Base-by-base conservation (phyloP, 208 protist genomes). In the Acanthamoeba castellanii region DNA sequence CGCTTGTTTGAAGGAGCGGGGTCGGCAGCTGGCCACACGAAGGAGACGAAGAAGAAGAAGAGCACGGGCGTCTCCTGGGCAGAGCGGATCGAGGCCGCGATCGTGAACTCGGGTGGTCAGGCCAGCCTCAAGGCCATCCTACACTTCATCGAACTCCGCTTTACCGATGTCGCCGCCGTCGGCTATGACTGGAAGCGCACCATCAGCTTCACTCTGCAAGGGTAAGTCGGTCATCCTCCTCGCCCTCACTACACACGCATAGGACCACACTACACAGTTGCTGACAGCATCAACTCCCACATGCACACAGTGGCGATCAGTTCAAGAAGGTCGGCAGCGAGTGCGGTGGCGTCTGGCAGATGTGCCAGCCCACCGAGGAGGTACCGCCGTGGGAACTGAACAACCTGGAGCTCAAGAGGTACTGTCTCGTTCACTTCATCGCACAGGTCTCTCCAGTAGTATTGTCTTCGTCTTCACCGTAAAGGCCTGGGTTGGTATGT, bases 271-370 rank as follows among this genome's bases (percentile, higher is more conserved):
- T 13, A 4, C 61, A 3, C 61, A n/a, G 61, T n/a, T 30, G 61
- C 61, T 68, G 1, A 68, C 27, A 0, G 14, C 68, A 30, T 16
- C n/a, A 16, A 16, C 14, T 14, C 30, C 45, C 32, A 74, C 66
- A n/a, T 0, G 0, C 22, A n/a, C 45, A 6, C 81, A 88, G 81
- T 11, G 52, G 52, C n/a, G 81, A 88, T 6, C 81, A 88, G 50
- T 88, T 88, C 50, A 88, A 88, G 81, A 88, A 88, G 32, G 81
- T 88, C 6, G 50, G 81, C 6, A 88, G 47, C n/a, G 81, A 57
- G 34, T 88, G 50, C 27, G 81, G 81, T 25, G 81, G 81, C 27
- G 81, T 88, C 0, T 88, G 81, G 81, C 81, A 64, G 81, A n/a
- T 88, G 81, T 88, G 81, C 34, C 81, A 55, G 27, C 47, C 27